Evolutionary conservation across 805 yeast species (phyloP).

Genomic region (Scheffersomyces coipomensis): DNA sequence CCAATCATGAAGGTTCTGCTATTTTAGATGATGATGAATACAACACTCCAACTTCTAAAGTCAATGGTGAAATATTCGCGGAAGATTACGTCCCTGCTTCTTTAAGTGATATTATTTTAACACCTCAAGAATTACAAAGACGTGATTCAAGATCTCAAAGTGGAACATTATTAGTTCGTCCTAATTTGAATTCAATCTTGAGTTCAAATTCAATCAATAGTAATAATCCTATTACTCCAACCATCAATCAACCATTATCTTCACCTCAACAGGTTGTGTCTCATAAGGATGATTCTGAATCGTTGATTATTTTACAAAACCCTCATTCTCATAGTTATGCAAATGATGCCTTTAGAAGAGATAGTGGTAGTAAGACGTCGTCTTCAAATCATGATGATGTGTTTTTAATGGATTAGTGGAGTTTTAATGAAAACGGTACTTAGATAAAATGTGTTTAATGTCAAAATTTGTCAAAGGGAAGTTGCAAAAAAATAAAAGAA

Average conservation of each 20-base stretch:
- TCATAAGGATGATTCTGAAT: neutral
- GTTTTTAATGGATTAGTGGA: conserved; percentile 37
- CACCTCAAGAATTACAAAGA: conserved; percentile 72
- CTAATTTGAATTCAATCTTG: conserved; percentile 16
- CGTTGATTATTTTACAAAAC: neutral
- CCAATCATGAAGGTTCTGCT: conserved; percentile 6
- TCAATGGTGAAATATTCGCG: conserved; percentile 49
- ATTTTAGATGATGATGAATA: conserved; percentile 8
- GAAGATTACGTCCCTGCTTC: conserved; percentile 85
- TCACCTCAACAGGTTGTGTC: too few species aligned
- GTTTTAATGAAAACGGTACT: neutral
- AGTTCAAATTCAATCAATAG: neutral
- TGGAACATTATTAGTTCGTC: conserved; percentile 39
- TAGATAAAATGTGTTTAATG: neutral
- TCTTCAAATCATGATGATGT: conserved; percentile 26
- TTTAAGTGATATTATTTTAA: conserved; percentile 67
- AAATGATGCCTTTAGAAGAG: conserved; percentile 4
- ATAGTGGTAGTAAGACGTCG: neutral
- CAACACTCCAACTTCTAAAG: neutral
- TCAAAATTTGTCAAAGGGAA: too few species aligned
- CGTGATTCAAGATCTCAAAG: conserved; percentile 64
- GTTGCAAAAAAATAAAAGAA: neutral
- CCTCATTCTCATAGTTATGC: neutral
- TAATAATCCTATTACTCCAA: neutral
- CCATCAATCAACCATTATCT: neutral